Conservation (phyloP, 306 rosid species). For the Sesbania bispinosa region DNA sequence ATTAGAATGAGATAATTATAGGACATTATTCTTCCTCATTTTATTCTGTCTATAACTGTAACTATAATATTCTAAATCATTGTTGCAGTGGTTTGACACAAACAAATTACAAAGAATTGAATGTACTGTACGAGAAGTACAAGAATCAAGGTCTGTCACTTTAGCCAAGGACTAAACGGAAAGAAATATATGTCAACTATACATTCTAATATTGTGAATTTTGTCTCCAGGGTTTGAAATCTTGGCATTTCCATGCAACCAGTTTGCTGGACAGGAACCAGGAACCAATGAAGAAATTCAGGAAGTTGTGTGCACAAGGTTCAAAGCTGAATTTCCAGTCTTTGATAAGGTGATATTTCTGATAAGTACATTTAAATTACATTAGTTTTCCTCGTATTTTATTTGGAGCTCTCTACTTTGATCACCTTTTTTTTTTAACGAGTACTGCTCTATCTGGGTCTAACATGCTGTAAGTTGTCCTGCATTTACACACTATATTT, state of each 20-base stretch:
- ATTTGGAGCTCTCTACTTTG: neutral
- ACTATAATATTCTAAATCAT: conserved; percentile 1
- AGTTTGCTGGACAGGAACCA: conserved; percentile 84
- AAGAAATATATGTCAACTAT: neutral
- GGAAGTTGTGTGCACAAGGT: conserved; percentile 69
- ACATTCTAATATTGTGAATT: neutral
- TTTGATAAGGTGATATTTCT: conserved; percentile 80
- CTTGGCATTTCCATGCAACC: conserved; percentile 99
- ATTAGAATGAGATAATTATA: conserved; percentile 5
- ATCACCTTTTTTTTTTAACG: neutral
- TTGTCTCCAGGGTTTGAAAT: conserved; percentile 63
- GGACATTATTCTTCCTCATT: neutral
- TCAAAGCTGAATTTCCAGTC: conserved; percentile 82
- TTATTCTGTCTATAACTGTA: neutral
- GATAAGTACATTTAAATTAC: neutral
- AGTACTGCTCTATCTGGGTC: conserved; percentile 1
- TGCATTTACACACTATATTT: neutral
- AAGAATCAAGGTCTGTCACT: conserved; percentile 60
- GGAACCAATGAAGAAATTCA: conserved; percentile 79
- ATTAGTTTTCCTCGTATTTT: neutral
- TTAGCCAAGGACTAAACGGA: neutral
- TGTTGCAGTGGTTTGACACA: conserved; percentile 81
- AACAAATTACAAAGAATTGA: conserved; percentile 81
- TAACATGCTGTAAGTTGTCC: neutral
- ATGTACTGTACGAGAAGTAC: conserved; percentile 65